These are phyloP conservation scores for Saxispiralis lemnorum DNA, from an alignment of 495 filamentous ascomycete species.

Conservation along the genomic window DNA sequence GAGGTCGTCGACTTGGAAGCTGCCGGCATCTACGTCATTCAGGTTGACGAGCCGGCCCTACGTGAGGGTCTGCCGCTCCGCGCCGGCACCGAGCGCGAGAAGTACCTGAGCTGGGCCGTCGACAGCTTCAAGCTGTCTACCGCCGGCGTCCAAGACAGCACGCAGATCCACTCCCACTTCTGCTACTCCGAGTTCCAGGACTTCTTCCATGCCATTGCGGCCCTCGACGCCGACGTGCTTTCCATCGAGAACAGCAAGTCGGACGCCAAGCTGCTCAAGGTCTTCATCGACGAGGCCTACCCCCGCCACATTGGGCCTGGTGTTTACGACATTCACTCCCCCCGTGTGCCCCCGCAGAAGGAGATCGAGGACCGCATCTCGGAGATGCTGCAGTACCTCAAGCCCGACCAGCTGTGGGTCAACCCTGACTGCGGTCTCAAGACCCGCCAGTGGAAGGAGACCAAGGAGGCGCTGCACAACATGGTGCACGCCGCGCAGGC, in stretches of 20 bases:
- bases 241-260: slow-evolving; percentile 99
- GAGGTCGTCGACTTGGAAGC: slow-evolving; percentile 95
- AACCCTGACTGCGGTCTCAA: slow-evolving; percentile 98
- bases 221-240: slow-evolving; percentile 91
- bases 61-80: slow-evolving; percentile 98
- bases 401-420: slow-evolving; percentile 92
- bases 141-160: slow-evolving; percentile 74
- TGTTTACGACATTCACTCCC: slow-evolving; percentile 98
- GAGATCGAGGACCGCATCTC: slow-evolving; percentile 94
- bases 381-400: slow-evolving; percentile 89
- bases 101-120: slow-evolving; percentile 92
- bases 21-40: slow-evolving; percentile 90
- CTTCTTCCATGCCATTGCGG: slow-evolving; percentile 99
- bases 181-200: slow-evolving; percentile 99
- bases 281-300: slow-evolving; percentile 93
- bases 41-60: slow-evolving; percentile 97
- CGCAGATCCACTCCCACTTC: slow-evolving; percentile 99
- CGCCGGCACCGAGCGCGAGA: slow-evolving; percentile 73
- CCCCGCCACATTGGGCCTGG: slow-evolving; percentile 89
- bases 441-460: slow-evolving; percentile 92
- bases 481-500: slow-evolving; percentile 92
- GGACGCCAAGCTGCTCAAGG: slow-evolving; percentile 94
- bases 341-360: slow-evolving; percentile 81
- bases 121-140: slow-evolving; percentile 89
- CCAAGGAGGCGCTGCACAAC: slow-evolving; percentile 77